Percentiles rank a stretch among this genome's conserved stretches.
These are phyloP conservation scores for Malus orientalis DNA, from an alignment of 306 rosid species.

Conservation along the genomic window DNA sequence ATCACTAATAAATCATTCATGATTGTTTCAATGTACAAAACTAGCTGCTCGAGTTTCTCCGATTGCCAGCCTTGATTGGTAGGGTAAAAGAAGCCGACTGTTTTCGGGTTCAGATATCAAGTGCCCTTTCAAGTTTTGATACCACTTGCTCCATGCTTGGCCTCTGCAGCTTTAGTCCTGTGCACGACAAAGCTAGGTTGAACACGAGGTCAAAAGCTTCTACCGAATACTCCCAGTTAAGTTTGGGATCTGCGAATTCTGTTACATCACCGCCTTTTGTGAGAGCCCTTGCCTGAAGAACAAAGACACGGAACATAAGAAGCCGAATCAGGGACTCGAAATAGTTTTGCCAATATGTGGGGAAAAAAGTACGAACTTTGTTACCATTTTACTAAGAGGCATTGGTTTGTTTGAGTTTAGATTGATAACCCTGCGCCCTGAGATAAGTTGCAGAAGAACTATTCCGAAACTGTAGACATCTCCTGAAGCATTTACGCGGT, in stretches of 20 bases:
- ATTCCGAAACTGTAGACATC: constrained; percentile 67
- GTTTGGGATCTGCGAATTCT: constrained; percentile 50
- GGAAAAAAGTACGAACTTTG: neutral
- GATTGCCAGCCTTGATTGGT: neutral
- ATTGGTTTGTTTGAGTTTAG: constrained; percentile 31
- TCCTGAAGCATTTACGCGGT: constrained; percentile 58
- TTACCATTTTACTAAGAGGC: constrained; percentile 50
- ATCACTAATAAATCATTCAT: constrained; percentile 9
- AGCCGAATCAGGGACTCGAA: neutral
- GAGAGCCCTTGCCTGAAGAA: constrained; percentile 38
- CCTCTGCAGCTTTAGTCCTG: constrained; percentile 41
- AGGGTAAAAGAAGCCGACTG: neutral
- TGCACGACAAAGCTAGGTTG: constrained; percentile 49
- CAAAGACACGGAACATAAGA: constrained; percentile 1
- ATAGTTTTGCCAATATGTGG: neutral
- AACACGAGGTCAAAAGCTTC: constrained; percentile 47
- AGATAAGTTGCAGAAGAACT: constrained; percentile 51
- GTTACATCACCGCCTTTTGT: constrained; percentile 30
- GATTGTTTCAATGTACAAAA: constrained; percentile 4
- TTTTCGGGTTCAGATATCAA: constrained; percentile 25
- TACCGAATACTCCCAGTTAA: constrained; percentile 34
- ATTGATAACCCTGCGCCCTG: constrained; percentile 52
- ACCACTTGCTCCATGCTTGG: constrained; percentile 49
- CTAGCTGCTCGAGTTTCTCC: neutral
- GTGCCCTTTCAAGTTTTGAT: constrained; percentile 35